These are phyloP conservation scores for Diplodia scrobiculata DNA, from an alignment of 2,329 filamentous ascomycete genomes.

Conservation along the genomic window DNA sequence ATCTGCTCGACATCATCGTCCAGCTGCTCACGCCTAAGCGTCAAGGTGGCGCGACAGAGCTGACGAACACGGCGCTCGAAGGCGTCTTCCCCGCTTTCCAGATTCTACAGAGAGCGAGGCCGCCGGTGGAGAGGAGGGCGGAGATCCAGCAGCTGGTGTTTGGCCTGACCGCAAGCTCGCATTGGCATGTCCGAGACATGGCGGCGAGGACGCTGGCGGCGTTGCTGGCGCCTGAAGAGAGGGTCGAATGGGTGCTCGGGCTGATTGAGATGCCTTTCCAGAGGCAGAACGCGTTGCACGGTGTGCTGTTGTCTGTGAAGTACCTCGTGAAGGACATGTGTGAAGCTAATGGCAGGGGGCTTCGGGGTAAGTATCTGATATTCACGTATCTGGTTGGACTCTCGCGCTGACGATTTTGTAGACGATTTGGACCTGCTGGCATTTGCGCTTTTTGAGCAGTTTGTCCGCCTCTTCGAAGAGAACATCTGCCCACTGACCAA, in stretches of 20 bases:
- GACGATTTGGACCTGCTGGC: conserved; percentile 34
- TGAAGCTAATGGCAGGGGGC: neutral
- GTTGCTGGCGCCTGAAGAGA: conserved; percentile 37
- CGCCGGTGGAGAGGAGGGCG: conserved; percentile 60
- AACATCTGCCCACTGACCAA: conserved; percentile 41
- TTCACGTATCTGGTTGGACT: neutral
- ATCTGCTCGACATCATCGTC: conserved; percentile 65
- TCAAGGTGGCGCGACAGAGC: conserved; percentile 29
- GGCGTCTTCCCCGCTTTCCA: conserved; percentile 82
- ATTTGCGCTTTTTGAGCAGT: conserved; percentile 32
- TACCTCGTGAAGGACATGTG: conserved; percentile 37
- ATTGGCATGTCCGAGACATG: conserved; percentile 82
- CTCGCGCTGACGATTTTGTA: neutral
- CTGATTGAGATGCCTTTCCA: conserved; percentile 32
- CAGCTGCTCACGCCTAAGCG: conserved; percentile 55
- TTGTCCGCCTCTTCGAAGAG: conserved; percentile 32
- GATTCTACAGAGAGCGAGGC: conserved; percentile 71
- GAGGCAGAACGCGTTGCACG: conserved; percentile 39
- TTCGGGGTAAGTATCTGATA: neutral
- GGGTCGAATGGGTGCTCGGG: conserved; percentile 33
- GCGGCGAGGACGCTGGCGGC: conserved; percentile 67
- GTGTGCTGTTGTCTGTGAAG: conserved; percentile 39
- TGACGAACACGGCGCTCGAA: conserved; percentile 52
- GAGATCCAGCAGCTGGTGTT: conserved; percentile 62
- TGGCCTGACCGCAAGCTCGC: conserved; percentile 65